These are phyloP conservation scores for Aspergillus luchuensis DNA, from an alignment of 2,329 filamentous ascomycete genomes.

Conservation along the genomic window DNA sequence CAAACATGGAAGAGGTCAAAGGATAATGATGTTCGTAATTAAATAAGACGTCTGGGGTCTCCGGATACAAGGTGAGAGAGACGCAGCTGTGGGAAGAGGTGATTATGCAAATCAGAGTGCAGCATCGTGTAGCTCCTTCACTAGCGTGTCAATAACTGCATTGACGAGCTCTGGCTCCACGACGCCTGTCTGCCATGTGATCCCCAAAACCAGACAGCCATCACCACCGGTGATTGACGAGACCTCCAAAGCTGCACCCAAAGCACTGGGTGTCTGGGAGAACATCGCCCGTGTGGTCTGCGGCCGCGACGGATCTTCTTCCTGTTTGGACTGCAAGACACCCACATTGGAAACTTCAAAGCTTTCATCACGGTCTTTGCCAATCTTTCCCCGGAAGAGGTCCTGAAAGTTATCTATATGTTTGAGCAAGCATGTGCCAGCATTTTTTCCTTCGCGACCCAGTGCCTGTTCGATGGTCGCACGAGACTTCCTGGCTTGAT, in stretches of 20 bases:
- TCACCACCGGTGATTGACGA: constrained; percentile 49
- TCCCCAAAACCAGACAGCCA: constrained; percentile 44
- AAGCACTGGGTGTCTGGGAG: constrained; percentile 47
- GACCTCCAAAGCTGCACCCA: constrained; percentile 41
- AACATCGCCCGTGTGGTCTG: constrained; percentile 47
- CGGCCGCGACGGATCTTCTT: constrained; percentile 20
- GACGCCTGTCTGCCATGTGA: constrained; percentile 46
- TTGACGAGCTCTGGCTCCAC: constrained; percentile 33
- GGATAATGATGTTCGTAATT: too few relatives aligned
- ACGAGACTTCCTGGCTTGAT: constrained; percentile 34
- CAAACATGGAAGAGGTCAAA: too few relatives aligned
- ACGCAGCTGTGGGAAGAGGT: too few relatives aligned
- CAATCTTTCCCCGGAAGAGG: constrained; percentile 41
- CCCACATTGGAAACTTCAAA: constrained; percentile 54
- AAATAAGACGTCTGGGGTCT: too few relatives aligned
- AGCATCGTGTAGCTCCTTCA: constrained; percentile 19
- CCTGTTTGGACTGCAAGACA: constrained; percentile 26
- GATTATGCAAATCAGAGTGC: background rate
- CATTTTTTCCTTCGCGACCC: constrained; percentile 35
- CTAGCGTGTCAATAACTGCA: constrained; percentile 20
- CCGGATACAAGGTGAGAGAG: too few relatives aligned
- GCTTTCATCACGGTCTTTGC: constrained; percentile 39
- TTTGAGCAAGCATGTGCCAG: constrained; percentile 41
- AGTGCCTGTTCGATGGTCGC: constrained; percentile 33
- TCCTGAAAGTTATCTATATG: constrained; percentile 44